Conservation (phyloP, 768 basidiomycete genomes). For the Lactarius sanguifluus region DNA sequence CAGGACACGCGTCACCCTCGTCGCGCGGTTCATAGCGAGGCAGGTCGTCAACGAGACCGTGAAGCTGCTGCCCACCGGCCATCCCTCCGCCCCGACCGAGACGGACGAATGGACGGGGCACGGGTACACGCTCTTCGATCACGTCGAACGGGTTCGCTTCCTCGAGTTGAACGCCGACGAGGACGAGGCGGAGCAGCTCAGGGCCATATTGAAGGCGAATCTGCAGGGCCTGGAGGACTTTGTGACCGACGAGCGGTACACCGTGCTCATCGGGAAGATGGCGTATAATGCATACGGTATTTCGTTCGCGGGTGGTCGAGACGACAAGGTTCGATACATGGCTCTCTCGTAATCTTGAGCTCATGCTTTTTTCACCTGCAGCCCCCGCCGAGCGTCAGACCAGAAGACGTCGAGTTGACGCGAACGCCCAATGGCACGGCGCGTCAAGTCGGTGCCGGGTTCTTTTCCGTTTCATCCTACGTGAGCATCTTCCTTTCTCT, state of each 20-base stretch:
- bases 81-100: constrained; percentile 29
- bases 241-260: constrained; percentile 61
- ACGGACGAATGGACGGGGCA: constrained; percentile 43
- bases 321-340: constrained; percentile 56
- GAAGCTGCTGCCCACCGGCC: constrained; percentile 46
- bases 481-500: constrained; percentile 36
- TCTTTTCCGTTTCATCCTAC: constrained; percentile 78
- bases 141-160: constrained; percentile 72
- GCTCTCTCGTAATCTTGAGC: constrained; percentile 7
- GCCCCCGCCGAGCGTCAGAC: constrained; percentile 54
- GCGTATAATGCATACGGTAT: constrained; percentile 78
- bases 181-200: constrained; percentile 52
- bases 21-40: constrained; percentile 69
- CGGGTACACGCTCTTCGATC: constrained; percentile 67
- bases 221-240: constrained; percentile 74
- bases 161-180: constrained; percentile 52
- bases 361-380: constrained; percentile 32
- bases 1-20: constrained; percentile 52
- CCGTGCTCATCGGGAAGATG: constrained; percentile 65
- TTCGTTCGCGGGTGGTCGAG: constrained; percentile 60
- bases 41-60: constrained; percentile 65
- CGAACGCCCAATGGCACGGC: constrained; percentile 76
- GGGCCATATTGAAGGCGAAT: constrained; percentile 55
- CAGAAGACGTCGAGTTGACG: constrained; percentile 72
- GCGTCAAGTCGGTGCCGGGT: constrained; percentile 71